Evolutionary conservation across 2,329 filamentous ascomycete genomes (phyloP).

Genomic region (Cadophora sp.): DNA sequence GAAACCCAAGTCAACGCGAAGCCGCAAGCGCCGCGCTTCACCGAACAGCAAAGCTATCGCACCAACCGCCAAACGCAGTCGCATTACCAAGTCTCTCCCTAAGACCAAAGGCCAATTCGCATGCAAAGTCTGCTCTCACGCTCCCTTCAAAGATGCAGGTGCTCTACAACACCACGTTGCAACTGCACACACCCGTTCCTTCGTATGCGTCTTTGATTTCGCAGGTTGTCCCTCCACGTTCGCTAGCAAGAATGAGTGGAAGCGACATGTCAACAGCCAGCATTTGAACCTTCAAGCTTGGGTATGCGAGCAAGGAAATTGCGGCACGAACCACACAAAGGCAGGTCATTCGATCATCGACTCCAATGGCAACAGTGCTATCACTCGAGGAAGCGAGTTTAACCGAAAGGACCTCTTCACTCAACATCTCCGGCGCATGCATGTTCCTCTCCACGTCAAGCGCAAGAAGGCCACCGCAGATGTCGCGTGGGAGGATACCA

Average conservation of each 20-base stretch:
- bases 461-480: slow-evolving; percentile 42
- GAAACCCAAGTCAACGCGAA: slow-evolving; percentile 31
- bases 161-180: slow-evolving; percentile 57
- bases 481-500: slow-evolving; percentile 56
- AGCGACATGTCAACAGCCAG: slow-evolving; percentile 82
- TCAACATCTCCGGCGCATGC: slow-evolving; percentile 88
- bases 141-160: slow-evolving; percentile 54
- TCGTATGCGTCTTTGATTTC: slow-evolving; percentile 78
- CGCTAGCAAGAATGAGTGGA: slow-evolving; percentile 92
- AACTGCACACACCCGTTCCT: slow-evolving; percentile 61
- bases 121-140: slow-evolving; percentile 38
- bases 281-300: slow-evolving; percentile 79
- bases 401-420: slow-evolving; percentile 93
- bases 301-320: slow-evolving; percentile 62
- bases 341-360: slow-evolving; percentile 4
- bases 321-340: slow-evolving; percentile 26
- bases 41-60: slow-evolving; percentile 5
- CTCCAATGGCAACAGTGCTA: slow-evolving; percentile 30
- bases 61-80: slow-evolving; percentile 27
- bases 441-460: slow-evolving; percentile 59
- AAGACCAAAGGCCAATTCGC: slow-evolving; percentile 17
- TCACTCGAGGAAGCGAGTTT: slow-evolving; percentile 56
- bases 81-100: slow-evolving; percentile 27
- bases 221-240: slow-evolving; percentile 80
- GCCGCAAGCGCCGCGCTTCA: slow-evolving; percentile 31